A percentile compares a stretch with the other conserved stretches of the same genome.
These are phyloP conservation scores for Boletus eberwhitei DNA, from an alignment of 768 basidiomycete genomes.

Conservation along the genomic window DNA sequence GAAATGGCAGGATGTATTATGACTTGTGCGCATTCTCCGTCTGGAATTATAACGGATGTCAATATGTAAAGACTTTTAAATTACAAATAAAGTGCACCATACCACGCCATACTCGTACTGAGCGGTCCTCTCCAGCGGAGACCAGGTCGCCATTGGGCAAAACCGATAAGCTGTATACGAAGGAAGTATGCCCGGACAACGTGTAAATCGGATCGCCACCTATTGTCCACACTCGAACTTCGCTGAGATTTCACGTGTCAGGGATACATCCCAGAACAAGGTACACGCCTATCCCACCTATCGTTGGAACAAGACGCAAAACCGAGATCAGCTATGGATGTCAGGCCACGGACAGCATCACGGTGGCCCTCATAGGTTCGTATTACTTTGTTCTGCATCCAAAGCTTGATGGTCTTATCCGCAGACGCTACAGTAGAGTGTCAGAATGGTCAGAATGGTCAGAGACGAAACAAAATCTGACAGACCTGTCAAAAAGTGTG, in stretches of 20 bases:
- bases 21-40: constrained; percentile 85
- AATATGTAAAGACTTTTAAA: not conserved
- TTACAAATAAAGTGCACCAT: constrained; percentile 21
- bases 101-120: constrained; percentile 90
- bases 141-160: constrained; percentile 81
- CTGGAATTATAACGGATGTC: constrained; percentile 36
- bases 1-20: constrained; percentile 94
- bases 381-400: constrained; percentile 71
- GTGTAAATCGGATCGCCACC: constrained; percentile 74
- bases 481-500: constrained; percentile 79
- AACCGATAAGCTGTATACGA: constrained; percentile 87
- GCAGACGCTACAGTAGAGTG: constrained; percentile 67
- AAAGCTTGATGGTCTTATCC: constrained; percentile 90
- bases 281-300: constrained; percentile 46
- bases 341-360: constrained; percentile 87
- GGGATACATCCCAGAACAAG: not conserved
- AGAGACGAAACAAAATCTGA: constrained; percentile 11
- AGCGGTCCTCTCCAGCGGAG: constrained; percentile 93
- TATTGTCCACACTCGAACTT: constrained; percentile 90
- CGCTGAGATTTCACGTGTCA: constrained; percentile 43
- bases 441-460: constrained; percentile 11
- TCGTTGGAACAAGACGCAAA: constrained; percentile 98
- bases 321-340: constrained; percentile 77
- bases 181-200: constrained; percentile 93
- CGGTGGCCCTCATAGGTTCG: constrained; percentile 82